Base-by-base conservation (phyloP, 768 basidiomycete species). In the Dacryopinax spathularia region DNA sequence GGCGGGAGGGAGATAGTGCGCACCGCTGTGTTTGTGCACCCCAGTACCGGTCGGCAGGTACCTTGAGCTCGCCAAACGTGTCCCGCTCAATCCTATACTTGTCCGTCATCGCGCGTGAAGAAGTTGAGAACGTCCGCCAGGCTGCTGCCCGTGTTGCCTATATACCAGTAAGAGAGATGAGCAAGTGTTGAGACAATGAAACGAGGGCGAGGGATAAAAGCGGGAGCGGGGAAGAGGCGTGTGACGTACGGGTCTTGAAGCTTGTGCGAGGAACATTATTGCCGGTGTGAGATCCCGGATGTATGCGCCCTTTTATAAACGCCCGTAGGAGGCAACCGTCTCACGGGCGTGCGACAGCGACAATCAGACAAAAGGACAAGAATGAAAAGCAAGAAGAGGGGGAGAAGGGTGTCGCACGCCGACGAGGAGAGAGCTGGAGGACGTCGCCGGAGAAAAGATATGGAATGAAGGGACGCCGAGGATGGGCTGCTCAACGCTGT, bases 21-120 rank as follows among this genome's bases (percentile, higher is more conserved):
- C 68, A 88, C 89, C 96, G 82, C 72, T 98, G 95, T 15, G 96
- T 99, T 76, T 98, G 96, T 18, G 94, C 94, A 65, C 96, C 96
- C 92, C 94, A 99, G 76, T 98, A 97, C 64, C 87, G 83, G 65
- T 89, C 85, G 16, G 82, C 82, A 27, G 89, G 88, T 27, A 99
- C 96, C 68, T 88, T 81, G 37, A 99, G 83, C 65, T 93, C 90
- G 34, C 96, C 96, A 73, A 99, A 98, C 1, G 96, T 97, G 74
- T 98, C 96, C 68, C 79, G 85, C 76, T 99, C 95, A 25, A 80
- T 77, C 64, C 94, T 88, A 68, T 68, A 73, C 63, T 74, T 69
- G 62, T 60, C 65, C 44, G 63, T 60, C 39, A 63, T 65, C 36
- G 43, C 18, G 44, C 62, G 62, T 2, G 65, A 16, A 25, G 65